Conservation (phyloP, 208 protist genomes). For the Trypanosoma congolense region DNA sequence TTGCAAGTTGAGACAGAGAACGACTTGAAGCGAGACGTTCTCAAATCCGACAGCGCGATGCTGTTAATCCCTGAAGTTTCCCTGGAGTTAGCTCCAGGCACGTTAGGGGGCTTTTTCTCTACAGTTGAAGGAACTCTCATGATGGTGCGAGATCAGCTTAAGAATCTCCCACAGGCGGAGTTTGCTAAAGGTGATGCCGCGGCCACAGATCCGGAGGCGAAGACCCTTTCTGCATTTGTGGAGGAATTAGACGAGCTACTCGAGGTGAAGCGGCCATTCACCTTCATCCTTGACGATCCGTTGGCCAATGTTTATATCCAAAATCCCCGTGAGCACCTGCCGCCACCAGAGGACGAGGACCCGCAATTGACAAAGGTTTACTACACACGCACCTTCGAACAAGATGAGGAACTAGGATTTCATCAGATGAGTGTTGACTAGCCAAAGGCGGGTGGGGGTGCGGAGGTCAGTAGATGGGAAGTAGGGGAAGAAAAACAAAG, state of each 20-base stretch:
- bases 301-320: constrained; percentile 91
- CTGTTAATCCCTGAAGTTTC: constrained; percentile 85
- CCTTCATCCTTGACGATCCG: constrained; percentile 92
- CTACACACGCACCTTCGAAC: constrained; percentile 86
- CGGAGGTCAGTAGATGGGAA: too few relatives aligned
- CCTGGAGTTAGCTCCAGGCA: constrained; percentile 84
- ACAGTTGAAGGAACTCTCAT: constrained; percentile 90
- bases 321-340: constrained; percentile 84
- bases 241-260: constrained; percentile 72
- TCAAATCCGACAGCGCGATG: constrained; percentile 91
- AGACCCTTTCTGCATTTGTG: constrained; percentile 77
- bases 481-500: too few relatives aligned
- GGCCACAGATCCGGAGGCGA: constrained; percentile 30
- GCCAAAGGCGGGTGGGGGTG: too few relatives aligned
- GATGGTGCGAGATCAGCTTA: constrained; percentile 84
- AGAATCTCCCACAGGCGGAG: constrained; percentile 67
- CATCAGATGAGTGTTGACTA: constrained; percentile 60
- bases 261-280: constrained; percentile 69
- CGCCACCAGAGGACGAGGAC: constrained; percentile 81
- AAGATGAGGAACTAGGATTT: constrained; percentile 93
- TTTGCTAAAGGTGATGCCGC: constrained; percentile 76
- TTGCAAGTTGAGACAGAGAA: constrained; percentile 64
- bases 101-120: constrained; percentile 92
- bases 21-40: constrained; percentile 92
- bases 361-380: constrained; percentile 66